Evolutionary conservation across 805 yeast genomes (phyloP), one percentile per base, ranked within the genome.

Genomic region (Soucietia sequanensis): DNA sequence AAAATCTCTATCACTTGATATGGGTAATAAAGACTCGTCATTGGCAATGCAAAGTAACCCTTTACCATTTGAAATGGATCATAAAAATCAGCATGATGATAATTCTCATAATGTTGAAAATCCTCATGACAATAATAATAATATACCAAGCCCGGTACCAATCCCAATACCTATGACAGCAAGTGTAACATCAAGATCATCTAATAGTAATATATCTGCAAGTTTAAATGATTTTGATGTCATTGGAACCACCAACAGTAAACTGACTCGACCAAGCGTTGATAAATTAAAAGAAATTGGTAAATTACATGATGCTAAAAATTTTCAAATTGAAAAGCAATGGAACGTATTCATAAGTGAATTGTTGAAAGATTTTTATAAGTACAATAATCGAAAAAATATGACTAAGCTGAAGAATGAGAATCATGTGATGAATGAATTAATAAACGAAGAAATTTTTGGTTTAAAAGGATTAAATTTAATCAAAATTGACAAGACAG

Each of bases 281-380:
- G 54, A 50, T 24, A 58, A 60, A 10, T 55, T 72, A 10, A 52
- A 60, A 18, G 63, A 62, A 19, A 54, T 72, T 16, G 65, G 75
- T 1, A 58, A 63, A 33, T 58, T 60, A 14, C 76, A 75, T 44
- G 79, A 75, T 42, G 61, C 58, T 9, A 52, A 55, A 10, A 72
- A 65, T 33, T 50, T 59, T 13, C 57, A 60, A 16, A 63, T 62
- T 16, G 60, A 60, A 19, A 50, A 59, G 18, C 56, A 62, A 37
- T 76, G 81, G 81, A 74, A 72, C 34, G 61, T 53, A 3, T 64
- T 74, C 34, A 51, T 73, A 36, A 54, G 54, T 27, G 62, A 62
- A 19, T 43, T 68, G 10, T 46, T 43, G 20, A 52, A 46, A 14
- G 50, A 47, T 15, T 54, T 43, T 30, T 43, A 46, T 28, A 48